Evolutionary conservation across 2,329 filamentous ascomycete genomes (phyloP).

Genomic region (Fusarium sp.): DNA sequence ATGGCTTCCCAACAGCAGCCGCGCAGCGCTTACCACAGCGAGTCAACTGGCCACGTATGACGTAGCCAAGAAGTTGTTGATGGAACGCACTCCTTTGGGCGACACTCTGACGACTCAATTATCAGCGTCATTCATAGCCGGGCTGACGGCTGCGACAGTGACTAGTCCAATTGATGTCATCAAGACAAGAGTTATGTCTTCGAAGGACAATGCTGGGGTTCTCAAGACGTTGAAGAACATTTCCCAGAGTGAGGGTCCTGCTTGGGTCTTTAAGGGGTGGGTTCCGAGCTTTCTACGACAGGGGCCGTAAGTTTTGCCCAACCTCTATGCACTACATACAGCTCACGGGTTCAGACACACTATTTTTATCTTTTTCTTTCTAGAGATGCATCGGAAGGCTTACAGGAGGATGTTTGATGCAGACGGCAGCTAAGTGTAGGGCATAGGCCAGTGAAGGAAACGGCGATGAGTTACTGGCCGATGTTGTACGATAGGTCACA

Average conservation of each 20-base stretch:
- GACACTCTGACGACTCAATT: not conserved
- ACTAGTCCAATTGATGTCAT: slow-evolving; percentile 1
- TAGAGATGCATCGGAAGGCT: slow-evolving; percentile 3
- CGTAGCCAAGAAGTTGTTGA: not conserved
- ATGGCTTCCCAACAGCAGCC: slow-evolving; percentile 4
- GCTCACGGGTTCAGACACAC: not conserved
- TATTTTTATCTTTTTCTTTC: not conserved
- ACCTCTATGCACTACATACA: too few species aligned
- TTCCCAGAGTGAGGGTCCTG: slow-evolving; percentile 77
- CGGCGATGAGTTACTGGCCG: too few species aligned
- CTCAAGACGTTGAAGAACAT: slow-evolving; percentile 72
- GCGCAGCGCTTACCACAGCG: not conserved
- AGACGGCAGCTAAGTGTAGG: not conserved
- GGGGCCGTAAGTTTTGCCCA: slow-evolving; percentile 67
- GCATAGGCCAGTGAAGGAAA: too few species aligned
- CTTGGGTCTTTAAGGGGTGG: slow-evolving; percentile 92
- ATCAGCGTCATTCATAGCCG: not conserved
- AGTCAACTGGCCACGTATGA: not conserved
- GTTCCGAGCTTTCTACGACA: slow-evolving; percentile 78
- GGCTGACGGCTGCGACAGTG: not conserved
- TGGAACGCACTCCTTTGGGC: not conserved
- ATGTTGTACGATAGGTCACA: too few species aligned
- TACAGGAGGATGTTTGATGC: not conserved
- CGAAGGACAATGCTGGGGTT: not conserved
- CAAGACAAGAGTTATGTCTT: slow-evolving; percentile 6